Evolutionary conservation across 2,329 filamentous ascomycete species (phyloP).

Genomic region (Fusarium guadeloupense): DNA sequence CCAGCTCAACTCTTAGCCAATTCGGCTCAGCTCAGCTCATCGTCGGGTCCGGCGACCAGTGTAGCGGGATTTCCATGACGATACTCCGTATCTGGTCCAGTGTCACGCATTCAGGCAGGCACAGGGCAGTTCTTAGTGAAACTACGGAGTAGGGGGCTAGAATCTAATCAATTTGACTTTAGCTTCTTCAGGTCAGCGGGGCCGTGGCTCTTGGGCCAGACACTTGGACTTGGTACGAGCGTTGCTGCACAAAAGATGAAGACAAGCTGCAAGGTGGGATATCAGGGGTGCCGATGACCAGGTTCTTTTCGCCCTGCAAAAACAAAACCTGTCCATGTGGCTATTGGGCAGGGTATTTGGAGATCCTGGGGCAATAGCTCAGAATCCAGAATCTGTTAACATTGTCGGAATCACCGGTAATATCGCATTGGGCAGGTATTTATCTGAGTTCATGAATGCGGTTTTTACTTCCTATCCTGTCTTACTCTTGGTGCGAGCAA

Average conservation of each 20-base stretch:
- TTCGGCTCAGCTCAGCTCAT: slow-evolving; percentile 10
- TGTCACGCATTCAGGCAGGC: slow-evolving; percentile 1
- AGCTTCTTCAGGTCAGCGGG: slow-evolving; percentile 1
- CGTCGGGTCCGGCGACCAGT: neutral
- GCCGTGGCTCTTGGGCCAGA: neutral
- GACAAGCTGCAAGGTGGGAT: neutral
- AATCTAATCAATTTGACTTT: neutral
- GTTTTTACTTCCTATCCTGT: slow-evolving; percentile 10
- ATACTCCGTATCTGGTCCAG: neutral
- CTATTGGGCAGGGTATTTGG: slow-evolving; percentile 17
- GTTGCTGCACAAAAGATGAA: neutral
- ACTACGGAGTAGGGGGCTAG: no score
- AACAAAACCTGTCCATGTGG: slow-evolving; percentile 11
- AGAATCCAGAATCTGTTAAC: neutral
- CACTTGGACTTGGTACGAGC: neutral
- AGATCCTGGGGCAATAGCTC: neutral
- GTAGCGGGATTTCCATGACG: slow-evolving; percentile 16
- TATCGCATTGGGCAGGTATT: neutral
- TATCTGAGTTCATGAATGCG: neutral
- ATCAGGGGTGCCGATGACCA: neutral
- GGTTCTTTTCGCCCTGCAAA: no score
- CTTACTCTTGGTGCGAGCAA: slow-evolving; percentile 42
- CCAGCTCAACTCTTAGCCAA: neutral
- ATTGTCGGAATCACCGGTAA: neutral
- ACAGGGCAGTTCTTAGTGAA: slow-evolving; percentile 2